Evolutionary conservation across 192 early-diverging fungal species (phyloP).

Genomic region (Podila epicladia): DNA sequence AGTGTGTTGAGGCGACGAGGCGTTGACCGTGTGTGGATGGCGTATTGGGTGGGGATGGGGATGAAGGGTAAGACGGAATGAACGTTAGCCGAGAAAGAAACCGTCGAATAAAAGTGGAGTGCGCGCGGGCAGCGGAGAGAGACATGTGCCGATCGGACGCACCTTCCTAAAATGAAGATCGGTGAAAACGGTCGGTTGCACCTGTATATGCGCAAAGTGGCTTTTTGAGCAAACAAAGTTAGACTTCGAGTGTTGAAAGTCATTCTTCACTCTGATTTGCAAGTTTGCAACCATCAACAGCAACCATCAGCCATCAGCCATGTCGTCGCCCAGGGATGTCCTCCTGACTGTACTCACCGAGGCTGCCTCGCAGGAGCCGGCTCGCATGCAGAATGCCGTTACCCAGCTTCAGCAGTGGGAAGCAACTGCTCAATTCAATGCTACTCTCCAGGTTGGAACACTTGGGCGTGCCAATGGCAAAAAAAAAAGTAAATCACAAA

Average conservation of each 20-base stretch:
- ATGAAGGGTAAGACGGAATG: neutral
- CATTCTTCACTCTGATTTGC: neutral
- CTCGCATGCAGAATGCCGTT: slow-evolving; percentile 69
- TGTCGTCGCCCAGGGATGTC: slow-evolving; percentile 54
- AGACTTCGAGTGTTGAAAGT: too few relatives aligned
- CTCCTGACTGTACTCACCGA: slow-evolving; percentile 63
- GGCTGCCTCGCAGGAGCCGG: slow-evolving; percentile 75
- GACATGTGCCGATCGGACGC: slow-evolving; percentile 1
- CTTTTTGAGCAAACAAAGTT: too few relatives aligned
- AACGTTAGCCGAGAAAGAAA: neutral
- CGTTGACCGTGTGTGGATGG: neutral
- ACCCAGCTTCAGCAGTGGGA: slow-evolving; percentile 78
- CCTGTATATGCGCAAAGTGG: too few relatives aligned
- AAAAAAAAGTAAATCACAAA: neutral
- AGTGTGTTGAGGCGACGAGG: neutral
- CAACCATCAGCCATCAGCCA: neutral
- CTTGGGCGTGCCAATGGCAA: neutral
- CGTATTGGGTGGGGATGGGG: neutral
- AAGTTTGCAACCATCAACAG: neutral
- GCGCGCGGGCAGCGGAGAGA: neutral
- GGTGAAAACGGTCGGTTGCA: too few relatives aligned
- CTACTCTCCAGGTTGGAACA: slow-evolving; percentile 69
- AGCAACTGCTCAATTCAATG: slow-evolving; percentile 74
- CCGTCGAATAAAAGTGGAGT: neutral
- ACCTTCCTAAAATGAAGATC: slow-evolving; percentile 1